phyloP scores from a whole-genome alignment of 495 filamentous ascomycete species.

The Glutinoglossum americanum region DNA sequence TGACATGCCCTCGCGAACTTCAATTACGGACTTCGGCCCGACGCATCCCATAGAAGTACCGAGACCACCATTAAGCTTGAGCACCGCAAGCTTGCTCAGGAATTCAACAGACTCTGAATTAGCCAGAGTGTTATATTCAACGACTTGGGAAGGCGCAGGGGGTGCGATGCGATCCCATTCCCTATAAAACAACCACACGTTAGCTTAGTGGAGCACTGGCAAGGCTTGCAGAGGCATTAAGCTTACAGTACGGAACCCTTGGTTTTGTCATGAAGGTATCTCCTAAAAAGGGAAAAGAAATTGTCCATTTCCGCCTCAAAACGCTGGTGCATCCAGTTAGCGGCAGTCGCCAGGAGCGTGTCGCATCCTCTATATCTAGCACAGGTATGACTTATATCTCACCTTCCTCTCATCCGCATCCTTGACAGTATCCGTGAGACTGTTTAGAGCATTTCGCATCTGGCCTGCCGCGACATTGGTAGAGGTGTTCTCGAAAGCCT shows the following conservation, averaged over 20 bases:
- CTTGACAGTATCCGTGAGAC: conserved; percentile 71
- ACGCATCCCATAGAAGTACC: conserved; percentile 99
- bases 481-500: conserved; percentile 99
- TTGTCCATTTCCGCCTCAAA: conserved; percentile 99
- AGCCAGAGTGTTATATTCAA: conserved; percentile 72
- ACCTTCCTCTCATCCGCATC: conserved; percentile 70
- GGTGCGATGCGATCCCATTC: conserved; percentile 94
- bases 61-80: conserved; percentile 98
- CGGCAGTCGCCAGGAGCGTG: not conserved
- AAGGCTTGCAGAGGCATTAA: not conserved
- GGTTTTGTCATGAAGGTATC: conserved; percentile 96
- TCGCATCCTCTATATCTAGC: not conserved
- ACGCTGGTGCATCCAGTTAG: conserved; percentile 18
- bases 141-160: conserved; percentile 74
- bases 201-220: not conserved
- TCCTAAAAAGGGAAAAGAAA: conserved; percentile 95
- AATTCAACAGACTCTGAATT: conserved; percentile 76
- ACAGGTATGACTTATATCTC: conserved; percentile 6
- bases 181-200: conserved; percentile 17
- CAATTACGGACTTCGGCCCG: conserved; percentile 97
- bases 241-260: conserved; percentile 73
- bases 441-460: conserved; percentile 95
- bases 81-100: conserved; percentile 90
- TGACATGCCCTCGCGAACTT: conserved; percentile 99
- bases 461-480: conserved; percentile 93